Conservation (phyloP, 1,284 basidiomycete genomes). For the Agaricales sp. region DNA sequence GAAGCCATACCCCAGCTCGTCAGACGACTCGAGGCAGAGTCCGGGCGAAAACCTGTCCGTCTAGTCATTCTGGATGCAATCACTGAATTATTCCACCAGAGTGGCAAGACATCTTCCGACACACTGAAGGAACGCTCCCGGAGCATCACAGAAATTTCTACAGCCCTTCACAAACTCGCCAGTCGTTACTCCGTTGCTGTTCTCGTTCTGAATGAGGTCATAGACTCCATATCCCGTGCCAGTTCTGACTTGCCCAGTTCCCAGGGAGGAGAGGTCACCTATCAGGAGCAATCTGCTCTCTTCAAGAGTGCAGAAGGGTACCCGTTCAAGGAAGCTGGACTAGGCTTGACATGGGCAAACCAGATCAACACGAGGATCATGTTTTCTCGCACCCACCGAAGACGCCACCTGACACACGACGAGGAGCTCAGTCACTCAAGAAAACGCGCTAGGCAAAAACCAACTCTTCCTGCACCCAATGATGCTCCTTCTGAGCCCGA, state of each 20-base stretch:
- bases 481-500: conserved; percentile 21
- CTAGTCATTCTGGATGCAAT: conserved; percentile 77
- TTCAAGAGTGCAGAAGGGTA: conserved; percentile 58
- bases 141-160: conserved; percentile 55
- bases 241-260: conserved; percentile 13
- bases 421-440: conserved; percentile 19
- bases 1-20: conserved; percentile 55
- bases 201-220: conserved; percentile 80
- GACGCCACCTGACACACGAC: conserved; percentile 39
- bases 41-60: conserved; percentile 42
- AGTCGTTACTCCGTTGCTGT: conserved; percentile 56
- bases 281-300: conserved; percentile 67
- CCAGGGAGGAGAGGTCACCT: conserved; percentile 34
- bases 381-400: conserved; percentile 66
- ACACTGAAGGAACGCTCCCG: conserved; percentile 63
- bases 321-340: conserved; percentile 62
- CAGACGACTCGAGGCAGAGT: conserved; percentile 18
- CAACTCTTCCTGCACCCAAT: not conserved
- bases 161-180: conserved; percentile 60
- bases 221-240: conserved; percentile 53
- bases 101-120: conserved; percentile 40
- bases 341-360: conserved; percentile 89
- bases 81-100: conserved; percentile 66
- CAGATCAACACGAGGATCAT: conserved; percentile 78
- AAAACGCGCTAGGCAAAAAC: conserved; percentile 10